Conservation (phyloP, 2,329 filamentous ascomycete species). For the Plectosphaerella sp. region DNA sequence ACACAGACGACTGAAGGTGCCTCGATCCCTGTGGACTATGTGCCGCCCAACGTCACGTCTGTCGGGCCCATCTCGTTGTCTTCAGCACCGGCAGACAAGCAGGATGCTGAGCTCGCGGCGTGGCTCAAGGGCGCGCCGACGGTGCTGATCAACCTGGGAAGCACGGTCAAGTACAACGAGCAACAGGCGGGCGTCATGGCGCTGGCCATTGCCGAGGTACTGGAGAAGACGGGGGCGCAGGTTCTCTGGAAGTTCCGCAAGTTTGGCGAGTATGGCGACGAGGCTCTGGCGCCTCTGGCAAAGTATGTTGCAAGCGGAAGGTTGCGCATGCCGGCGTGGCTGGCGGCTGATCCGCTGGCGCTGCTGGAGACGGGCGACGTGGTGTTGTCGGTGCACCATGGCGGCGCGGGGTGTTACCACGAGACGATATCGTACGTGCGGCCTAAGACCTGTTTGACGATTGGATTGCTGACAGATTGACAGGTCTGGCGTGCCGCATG, state of each 20-base stretch:
- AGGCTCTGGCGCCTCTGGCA: constrained; percentile 7
- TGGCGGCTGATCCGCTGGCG: constrained; percentile 23
- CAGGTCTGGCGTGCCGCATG: constrained; percentile 38
- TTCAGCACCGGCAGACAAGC: constrained; percentile 13
- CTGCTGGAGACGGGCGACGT: constrained; percentile 29
- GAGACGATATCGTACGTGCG: constrained; percentile 40
- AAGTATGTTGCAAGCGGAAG: constrained; percentile 14
- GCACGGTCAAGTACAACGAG: constrained; percentile 11
- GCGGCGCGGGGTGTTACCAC: constrained; percentile 34
- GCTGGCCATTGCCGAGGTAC: constrained; percentile 13
- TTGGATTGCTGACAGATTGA: background rate
- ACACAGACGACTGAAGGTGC: constrained; percentile 18
- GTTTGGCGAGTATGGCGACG: constrained; percentile 12
- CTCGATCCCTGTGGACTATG: constrained; percentile 14
- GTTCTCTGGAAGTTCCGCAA: constrained; percentile 24
- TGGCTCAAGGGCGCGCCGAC: constrained; percentile 18
- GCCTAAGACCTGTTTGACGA: too few species aligned
- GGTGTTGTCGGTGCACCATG: constrained; percentile 30
- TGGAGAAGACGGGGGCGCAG: constrained; percentile 18
- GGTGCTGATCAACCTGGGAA: constrained; percentile 21
- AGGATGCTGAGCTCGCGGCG: constrained; percentile 16
- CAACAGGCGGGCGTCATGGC: constrained; percentile 20
- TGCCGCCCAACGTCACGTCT: constrained; percentile 14
- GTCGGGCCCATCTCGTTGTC: constrained; percentile 17
- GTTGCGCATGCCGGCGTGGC: constrained; percentile 20